A percentile compares a stretch with the other conserved stretches of the same genome.
phyloP scores from a whole-genome alignment of 768 basidiomycete species.

The Daedaleopsis sinensis region DNA sequence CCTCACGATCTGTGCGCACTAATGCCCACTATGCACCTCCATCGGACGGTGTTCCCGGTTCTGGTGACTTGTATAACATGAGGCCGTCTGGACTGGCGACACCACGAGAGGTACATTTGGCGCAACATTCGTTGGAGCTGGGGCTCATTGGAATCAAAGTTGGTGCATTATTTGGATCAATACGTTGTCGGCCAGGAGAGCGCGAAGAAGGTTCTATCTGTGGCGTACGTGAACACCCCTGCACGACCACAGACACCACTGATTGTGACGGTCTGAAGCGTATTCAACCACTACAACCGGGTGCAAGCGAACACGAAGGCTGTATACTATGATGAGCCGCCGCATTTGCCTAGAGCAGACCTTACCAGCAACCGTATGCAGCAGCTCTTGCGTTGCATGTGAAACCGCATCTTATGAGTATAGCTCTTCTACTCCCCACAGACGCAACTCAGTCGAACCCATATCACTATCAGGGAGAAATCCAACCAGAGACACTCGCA shows the following conservation, averaged over 20 bases:
- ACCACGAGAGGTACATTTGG: conserved; percentile 47
- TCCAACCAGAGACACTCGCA: conserved; percentile 28
- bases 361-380: conserved; percentile 4
- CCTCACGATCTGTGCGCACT: conserved; percentile 50
- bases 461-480: neutral
- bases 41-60: neutral
- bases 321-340: conserved; percentile 25
- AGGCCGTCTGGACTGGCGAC: conserved; percentile 60
- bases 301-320: conserved; percentile 64
- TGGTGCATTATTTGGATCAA: conserved; percentile 83
- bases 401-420: neutral
- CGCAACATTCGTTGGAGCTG: neutral
- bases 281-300: conserved; percentile 95
- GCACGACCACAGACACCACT: neutral
- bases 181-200: conserved; percentile 91
- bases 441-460: neutral
- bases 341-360: conserved; percentile 15
- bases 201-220: conserved; percentile 92
- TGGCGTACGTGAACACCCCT: conserved; percentile 67
- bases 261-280: conserved; percentile 46
- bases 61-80: conserved; percentile 26
- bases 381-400: neutral
- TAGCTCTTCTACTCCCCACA: neutral
- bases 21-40: conserved; percentile 49
- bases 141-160: conserved; percentile 41